Percentiles rank a stretch among this genome's conserved stretches.
Conservation (phyloP, 495 filamentous ascomycete genomes). For the Parachaetomium inaequale region DNA sequence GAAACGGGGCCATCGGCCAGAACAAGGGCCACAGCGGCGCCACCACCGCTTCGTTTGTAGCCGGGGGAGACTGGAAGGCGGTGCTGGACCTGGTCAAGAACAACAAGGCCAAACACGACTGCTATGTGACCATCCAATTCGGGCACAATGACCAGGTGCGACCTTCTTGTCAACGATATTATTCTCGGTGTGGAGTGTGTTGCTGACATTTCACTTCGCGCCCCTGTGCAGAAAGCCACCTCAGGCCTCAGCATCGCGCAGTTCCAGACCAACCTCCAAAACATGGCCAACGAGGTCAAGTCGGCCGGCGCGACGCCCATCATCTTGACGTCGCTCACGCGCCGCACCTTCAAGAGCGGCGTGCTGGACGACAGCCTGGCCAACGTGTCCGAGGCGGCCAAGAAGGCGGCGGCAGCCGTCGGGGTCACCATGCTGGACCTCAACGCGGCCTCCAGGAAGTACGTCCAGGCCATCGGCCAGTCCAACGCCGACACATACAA, state of each 20-base stretch:
- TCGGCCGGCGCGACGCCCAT: slow-evolving; percentile 5
- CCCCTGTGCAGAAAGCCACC: not conserved
- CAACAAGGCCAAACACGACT: not conserved
- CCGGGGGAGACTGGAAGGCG: not conserved
- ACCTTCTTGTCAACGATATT: not conserved
- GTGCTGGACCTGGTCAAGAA: not conserved
- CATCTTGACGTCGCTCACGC: slow-evolving; percentile 8
- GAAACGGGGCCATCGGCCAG: not conserved
- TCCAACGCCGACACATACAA: slow-evolving; percentile 4
- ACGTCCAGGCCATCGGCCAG: slow-evolving; percentile 4
- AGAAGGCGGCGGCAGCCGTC: not conserved
- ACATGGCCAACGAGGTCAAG: slow-evolving; percentile 1
- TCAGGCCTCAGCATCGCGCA: not conserved
- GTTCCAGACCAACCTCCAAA: slow-evolving; percentile 9
- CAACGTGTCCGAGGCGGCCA: slow-evolving; percentile 7
- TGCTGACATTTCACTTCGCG: not conserved
- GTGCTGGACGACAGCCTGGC: slow-evolving; percentile 1
- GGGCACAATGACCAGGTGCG: slow-evolving; percentile 9
- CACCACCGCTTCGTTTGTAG: slow-evolving; percentile 6
- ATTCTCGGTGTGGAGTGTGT: too few relatives aligned
- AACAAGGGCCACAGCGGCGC: slow-evolving; percentile 7
- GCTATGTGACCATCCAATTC: slow-evolving; percentile 12
- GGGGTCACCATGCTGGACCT: slow-evolving; percentile 6
- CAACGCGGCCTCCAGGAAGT: slow-evolving; percentile 6
- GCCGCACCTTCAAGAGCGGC: slow-evolving; percentile 3